Conservation (phyloP, 108 stramenopile genomes). For the Nitzschia inconspicua region DNA sequence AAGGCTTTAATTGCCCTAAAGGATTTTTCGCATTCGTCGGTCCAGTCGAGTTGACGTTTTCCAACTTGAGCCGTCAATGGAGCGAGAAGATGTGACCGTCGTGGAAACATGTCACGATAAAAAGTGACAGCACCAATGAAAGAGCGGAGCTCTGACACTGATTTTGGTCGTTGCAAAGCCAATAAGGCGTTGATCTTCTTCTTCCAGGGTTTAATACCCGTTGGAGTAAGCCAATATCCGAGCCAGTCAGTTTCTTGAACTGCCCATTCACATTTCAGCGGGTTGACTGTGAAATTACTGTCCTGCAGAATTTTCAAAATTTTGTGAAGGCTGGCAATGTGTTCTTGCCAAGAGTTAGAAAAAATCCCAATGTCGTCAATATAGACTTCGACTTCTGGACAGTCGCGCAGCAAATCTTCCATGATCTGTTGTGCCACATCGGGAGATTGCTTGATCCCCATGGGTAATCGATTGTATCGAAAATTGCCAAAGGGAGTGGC, state of each 20-base stretch:
- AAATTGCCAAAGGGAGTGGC: conserved; percentile 45
- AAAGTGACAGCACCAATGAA: conserved; percentile 44
- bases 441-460: conserved; percentile 46
- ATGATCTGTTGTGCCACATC: conserved; percentile 45
- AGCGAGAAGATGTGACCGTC: conserved; percentile 39
- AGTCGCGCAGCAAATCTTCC: conserved; percentile 26
- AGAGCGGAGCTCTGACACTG: conserved; percentile 18
- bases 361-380: conserved; percentile 45
- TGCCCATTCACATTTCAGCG: conserved; percentile 27
- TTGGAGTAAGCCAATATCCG: conserved; percentile 37
- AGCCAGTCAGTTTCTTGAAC: conserved; percentile 35
- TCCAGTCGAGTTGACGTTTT: conserved; percentile 27
- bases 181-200: conserved; percentile 39
- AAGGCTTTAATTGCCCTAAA: conserved; percentile 27
- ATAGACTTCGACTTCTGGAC: conserved; percentile 30
- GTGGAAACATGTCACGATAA: conserved; percentile 42
- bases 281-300: conserved; percentile 34
- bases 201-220: conserved; percentile 34
- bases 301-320: conserved; percentile 8
- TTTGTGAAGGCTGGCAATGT: conserved; percentile 2
- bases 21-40: conserved; percentile 22
- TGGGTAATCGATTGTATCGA: conserved; percentile 35
- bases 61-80: conserved; percentile 25
- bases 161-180: conserved; percentile 19
- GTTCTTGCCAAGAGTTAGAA: conserved; percentile 31